Percentiles rank a stretch among this genome's conserved stretches.
Conservation (phyloP, 1,284 basidiomycete species). For the Rhizoctonia solani region DNA sequence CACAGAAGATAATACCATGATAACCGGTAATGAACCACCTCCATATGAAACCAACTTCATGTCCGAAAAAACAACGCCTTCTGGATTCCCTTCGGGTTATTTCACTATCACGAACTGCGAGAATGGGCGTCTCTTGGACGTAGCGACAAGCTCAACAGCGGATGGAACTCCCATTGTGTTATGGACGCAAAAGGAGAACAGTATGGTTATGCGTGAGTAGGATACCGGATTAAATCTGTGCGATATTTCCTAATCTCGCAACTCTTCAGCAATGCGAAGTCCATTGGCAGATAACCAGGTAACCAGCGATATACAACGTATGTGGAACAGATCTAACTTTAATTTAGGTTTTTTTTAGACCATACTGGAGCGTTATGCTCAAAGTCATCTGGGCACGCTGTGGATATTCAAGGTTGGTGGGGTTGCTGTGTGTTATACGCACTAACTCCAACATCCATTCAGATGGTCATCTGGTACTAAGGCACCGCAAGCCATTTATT, state of each 20-base stretch:
- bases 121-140: conserved; percentile 64
- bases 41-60: not conserved
- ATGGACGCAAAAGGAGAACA: conserved; percentile 71
- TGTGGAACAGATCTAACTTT: conserved; percentile 3
- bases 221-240: conserved; percentile 12
- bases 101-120: conserved; percentile 63
- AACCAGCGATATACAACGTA: not conserved
- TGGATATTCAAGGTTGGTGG: conserved; percentile 69
- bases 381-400: conserved; percentile 73
- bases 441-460: conserved; percentile 34
- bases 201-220: conserved; percentile 67
- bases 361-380: conserved; percentile 72
- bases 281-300: conserved; percentile 76
- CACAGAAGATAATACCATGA: too few relatives aligned
- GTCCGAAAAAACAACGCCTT: not conserved
- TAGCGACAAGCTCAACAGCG: conserved; percentile 57
- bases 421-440: not conserved
- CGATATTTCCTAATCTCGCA: conserved; percentile 26
- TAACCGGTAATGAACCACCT: conserved; percentile 2
- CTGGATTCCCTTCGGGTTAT: conserved; percentile 75
- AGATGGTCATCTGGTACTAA: conserved; percentile 67
- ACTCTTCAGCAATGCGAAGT: conserved; percentile 59
- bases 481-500: conserved; percentile 72
- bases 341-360: conserved; percentile 76
- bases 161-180: conserved; percentile 69